A percentile compares a stretch with the other conserved stretches of the same genome.
phyloP scores from a whole-genome alignment of 2,329 filamentous ascomycete genomes.

The Verruconis gallopava region DNA sequence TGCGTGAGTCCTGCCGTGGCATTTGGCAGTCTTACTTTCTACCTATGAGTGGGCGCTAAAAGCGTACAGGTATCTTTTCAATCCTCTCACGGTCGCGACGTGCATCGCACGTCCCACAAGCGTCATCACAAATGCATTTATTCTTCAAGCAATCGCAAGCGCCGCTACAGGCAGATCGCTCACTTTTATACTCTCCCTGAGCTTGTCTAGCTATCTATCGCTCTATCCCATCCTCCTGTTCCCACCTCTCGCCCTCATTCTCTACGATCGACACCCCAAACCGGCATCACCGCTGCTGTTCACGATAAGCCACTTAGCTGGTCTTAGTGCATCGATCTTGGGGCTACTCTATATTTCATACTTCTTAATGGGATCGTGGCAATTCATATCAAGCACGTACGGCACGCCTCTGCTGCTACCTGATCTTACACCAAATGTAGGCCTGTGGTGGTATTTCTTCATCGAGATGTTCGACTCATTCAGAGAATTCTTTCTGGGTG shows the following conservation, averaged over 20 bases:
- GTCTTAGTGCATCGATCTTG: constrained; percentile 43
- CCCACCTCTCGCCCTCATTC: constrained; percentile 66
- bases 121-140: constrained; percentile 77
- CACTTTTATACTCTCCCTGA: constrained; percentile 70
- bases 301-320: constrained; percentile 37
- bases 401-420: constrained; percentile 83
- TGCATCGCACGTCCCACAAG: constrained; percentile 83
- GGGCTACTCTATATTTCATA: constrained; percentile 59
- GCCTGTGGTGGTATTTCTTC: constrained; percentile 99
- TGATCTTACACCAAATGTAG: constrained; percentile 87
- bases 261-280: constrained; percentile 45
- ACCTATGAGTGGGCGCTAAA: neutral
- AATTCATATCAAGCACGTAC: constrained; percentile 81
- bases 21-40: neutral
- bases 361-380: constrained; percentile 67
- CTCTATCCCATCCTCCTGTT: constrained; percentile 84
- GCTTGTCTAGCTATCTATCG: constrained; percentile 80
- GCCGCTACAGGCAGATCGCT: constrained; percentile 59
- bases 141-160: constrained; percentile 70
- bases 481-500: constrained; percentile 88
- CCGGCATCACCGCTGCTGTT: constrained; percentile 32
- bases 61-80: constrained; percentile 68
- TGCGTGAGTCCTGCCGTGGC: constrained; percentile 36
- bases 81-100: constrained; percentile 83
- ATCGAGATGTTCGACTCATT: constrained; percentile 99